Conservation (phyloP, 2,329 filamentous ascomycete genomes). For the Cladosporium cucumerinum region DNA sequence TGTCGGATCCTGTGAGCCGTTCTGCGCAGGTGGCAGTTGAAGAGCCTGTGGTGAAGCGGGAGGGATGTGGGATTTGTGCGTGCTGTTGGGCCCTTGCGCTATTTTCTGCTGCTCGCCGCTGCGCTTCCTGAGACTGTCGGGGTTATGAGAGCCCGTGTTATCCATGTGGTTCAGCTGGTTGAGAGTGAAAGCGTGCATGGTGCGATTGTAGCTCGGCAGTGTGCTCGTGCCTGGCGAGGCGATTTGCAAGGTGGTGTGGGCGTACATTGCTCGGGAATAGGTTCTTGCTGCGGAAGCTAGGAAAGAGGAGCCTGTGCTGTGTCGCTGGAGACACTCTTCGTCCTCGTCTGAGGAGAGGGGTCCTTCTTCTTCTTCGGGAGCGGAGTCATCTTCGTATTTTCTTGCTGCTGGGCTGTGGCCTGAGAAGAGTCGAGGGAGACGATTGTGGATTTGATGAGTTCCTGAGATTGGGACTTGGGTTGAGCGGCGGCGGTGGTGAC, state of each 20-base stretch:
- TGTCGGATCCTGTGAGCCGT: slow-evolving; percentile 11
- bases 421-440: slow-evolving; percentile 17
- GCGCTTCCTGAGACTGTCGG: not conserved
- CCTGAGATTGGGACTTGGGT: slow-evolving; percentile 2
- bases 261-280: slow-evolving; percentile 26
- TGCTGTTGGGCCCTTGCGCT: not conserved
- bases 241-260: slow-evolving; percentile 24
- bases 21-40: not conserved
- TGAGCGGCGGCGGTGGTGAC: not conserved
- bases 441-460: slow-evolving; percentile 1
- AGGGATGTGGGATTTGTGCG: not conserved
- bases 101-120: slow-evolving; percentile 4
- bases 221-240: not conserved
- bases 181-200: slow-evolving; percentile 29
- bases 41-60: not conserved
- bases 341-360: not conserved
- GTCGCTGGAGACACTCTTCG: not conserved
- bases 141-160: slow-evolving; percentile 17
- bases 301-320: slow-evolving; percentile 6
- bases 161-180: slow-evolving; percentile 22
- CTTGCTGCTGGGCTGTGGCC: slow-evolving; percentile 4
- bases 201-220: slow-evolving; percentile 25
- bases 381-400: not conserved
- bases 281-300: not conserved
- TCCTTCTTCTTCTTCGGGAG: slow-evolving; percentile 2